These are phyloP conservation scores for Botrytis fragariae DNA, from an alignment of 2,329 filamentous ascomycete species.

Conservation along the genomic window DNA sequence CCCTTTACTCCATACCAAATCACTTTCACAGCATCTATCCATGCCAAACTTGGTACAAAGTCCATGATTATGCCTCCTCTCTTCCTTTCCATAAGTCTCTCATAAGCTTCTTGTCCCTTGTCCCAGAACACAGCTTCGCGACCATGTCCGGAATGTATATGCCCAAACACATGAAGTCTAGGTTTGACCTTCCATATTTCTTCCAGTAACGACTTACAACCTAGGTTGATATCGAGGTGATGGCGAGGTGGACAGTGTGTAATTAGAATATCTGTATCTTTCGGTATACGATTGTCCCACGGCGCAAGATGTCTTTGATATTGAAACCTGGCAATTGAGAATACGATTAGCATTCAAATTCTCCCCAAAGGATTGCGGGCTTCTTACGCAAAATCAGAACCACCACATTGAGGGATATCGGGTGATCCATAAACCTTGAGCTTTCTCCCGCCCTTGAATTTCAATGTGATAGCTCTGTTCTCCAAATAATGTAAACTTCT, in stretches of 20 bases:
- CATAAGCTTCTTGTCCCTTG: constrained; percentile 47
- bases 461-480: constrained; percentile 61
- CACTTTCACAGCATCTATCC: constrained; percentile 52
- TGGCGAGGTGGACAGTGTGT: constrained; percentile 64
- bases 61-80: constrained; percentile 39
- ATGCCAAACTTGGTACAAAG: constrained; percentile 38
- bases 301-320: constrained; percentile 56
- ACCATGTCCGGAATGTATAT: constrained; percentile 63
- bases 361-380: neutral
- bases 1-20: constrained; percentile 52
- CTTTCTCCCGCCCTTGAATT: constrained; percentile 57
- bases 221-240: constrained; percentile 52
- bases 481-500: constrained; percentile 73
- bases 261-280: constrained; percentile 59
- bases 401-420: constrained; percentile 75
- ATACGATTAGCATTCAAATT: neutral
- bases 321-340: constrained; percentile 49
- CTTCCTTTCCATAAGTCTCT: constrained; percentile 36
- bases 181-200: constrained; percentile 61
- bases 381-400: constrained; percentile 59
- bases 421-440: constrained; percentile 78
- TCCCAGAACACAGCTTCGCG: constrained; percentile 61
- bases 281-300: constrained; percentile 59
- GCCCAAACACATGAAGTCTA: constrained; percentile 62
- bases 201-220: constrained; percentile 55